These are phyloP conservation scores for Colletotrichum echinochloae DNA, from an alignment of 2,329 filamentous ascomycete genomes.

Conservation along the genomic window DNA sequence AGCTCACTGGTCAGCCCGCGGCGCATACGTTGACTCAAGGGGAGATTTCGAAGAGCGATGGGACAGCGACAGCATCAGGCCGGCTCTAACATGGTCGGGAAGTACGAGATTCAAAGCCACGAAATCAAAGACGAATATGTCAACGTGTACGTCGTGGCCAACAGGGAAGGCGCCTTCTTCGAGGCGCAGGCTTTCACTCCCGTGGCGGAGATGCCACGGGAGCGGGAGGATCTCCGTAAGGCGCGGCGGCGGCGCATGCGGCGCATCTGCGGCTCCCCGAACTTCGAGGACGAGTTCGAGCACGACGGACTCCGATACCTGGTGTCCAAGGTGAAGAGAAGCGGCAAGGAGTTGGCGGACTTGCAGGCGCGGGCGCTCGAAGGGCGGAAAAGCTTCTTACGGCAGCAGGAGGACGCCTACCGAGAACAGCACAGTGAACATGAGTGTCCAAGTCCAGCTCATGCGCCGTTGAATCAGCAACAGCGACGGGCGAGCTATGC, in stretches of 20 bases:
- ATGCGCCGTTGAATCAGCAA: neutral
- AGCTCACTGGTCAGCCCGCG: neutral
- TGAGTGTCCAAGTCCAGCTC: neutral
- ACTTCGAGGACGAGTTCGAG: constrained; percentile 18
- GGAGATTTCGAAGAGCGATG: neutral
- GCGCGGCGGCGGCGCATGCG: constrained; percentile 19
- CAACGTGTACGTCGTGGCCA: constrained; percentile 14
- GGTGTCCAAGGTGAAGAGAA: constrained; percentile 12
- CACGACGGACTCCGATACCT: constrained; percentile 10
- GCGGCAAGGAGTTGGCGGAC: constrained; percentile 13
- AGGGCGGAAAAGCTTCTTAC: neutral
- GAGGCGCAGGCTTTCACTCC: constrained; percentile 18
- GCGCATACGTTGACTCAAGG: neutral
- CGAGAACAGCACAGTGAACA: too few species aligned
- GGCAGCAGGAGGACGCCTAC: neutral
- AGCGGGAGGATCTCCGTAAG: neutral
- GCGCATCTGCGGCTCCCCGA: constrained; percentile 13
- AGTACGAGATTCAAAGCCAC: neutral
- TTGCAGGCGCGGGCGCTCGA: neutral
- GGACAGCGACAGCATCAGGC: too few species aligned
- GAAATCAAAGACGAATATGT: constrained; percentile 3
- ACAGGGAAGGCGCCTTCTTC: neutral
- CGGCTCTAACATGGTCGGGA: neutral
- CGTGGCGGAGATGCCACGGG: constrained; percentile 5
- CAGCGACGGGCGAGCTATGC: neutral